Evolutionary conservation across 1,284 basidiomycete genomes (phyloP), one percentile per base, ranked within the genome.

Genomic region (Volvariella volvacea): DNA sequence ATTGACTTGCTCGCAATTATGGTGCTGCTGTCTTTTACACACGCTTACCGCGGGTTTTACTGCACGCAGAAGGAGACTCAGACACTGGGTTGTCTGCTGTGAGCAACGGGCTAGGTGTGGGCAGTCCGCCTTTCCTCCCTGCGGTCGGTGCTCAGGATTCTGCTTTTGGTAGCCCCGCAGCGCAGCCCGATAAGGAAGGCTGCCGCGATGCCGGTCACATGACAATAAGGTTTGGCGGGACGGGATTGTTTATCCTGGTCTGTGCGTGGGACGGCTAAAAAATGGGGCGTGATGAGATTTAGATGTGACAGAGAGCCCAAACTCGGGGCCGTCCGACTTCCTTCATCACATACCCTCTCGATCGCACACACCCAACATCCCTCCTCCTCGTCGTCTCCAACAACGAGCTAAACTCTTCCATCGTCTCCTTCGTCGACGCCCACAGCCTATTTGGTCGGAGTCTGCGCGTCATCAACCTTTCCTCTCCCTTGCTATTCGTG

Each of bases 281-380:
- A 48, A 46, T 53, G 50, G 36, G 41, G 14, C 41, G 45, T 62
- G 59, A 63, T 63, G 61, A 59, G 60, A 63, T 62, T 64, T 63
- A 57, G 58, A 61, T 63, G 59, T 61, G 61, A 63, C 61, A 62
- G 25, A 28, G 25, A 12, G 52, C 55, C 59, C 56, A 57, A 60
- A 61, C 56, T 65, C 60, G 64, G 63, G 58, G 60, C 62, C 62
- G 61, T 58, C 63, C 63, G 62, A 61, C 62, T 66, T 65, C 63
- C 62, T 65, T 65, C 60, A 57, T 66, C 63, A 64, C 61, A 65
- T 63, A 63, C 58, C 52, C 60, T 60, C 60, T 62, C 63, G 64
- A 65, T 66, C 61, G 63, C 59, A 58, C 56, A 28, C 25, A 57
- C 57, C 51, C 57, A 54, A 58, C 62, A 56, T 55, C 60, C 51